Evolutionary conservation across 208 protist genomes (phyloP).

Genomic region (Dictyostelium gargantuum): DNA sequence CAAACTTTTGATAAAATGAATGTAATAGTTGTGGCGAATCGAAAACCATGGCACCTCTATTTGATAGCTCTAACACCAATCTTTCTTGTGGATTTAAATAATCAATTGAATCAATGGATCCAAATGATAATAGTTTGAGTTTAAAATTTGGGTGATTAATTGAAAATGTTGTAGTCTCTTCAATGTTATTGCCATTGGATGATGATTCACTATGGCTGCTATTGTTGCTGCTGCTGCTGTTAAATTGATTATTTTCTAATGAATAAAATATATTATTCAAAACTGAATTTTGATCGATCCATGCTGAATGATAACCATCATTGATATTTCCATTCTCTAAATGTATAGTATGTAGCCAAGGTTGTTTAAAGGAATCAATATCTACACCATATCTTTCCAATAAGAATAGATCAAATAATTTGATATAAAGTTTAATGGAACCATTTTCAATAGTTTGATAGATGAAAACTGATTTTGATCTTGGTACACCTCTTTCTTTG

Average conservation of each 20-base stretch:
- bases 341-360: background rate
- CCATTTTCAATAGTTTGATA: background rate
- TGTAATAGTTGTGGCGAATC: background rate
- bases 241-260: constrained; percentile 3
- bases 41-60: background rate
- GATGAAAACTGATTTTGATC: constrained; percentile 13
- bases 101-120: background rate
- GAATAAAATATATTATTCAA: background rate
- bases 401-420: constrained; percentile 12
- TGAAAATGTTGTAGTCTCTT: background rate
- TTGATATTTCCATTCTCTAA: background rate
- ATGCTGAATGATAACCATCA: background rate
- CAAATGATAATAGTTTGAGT: background rate
- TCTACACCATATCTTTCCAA: background rate
- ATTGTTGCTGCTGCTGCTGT: too few relatives aligned
- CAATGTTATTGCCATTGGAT: background rate
- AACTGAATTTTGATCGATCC: constrained; percentile 2
- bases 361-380: background rate
- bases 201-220: background rate
- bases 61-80: background rate
- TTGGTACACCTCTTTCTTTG: background rate
- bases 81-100: constrained; percentile 29
- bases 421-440: background rate
- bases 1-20: background rate
- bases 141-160: constrained; percentile 2